phyloP scores from a whole-genome alignment of 2,329 filamentous ascomycete species.

The Alternaria sp. region DNA sequence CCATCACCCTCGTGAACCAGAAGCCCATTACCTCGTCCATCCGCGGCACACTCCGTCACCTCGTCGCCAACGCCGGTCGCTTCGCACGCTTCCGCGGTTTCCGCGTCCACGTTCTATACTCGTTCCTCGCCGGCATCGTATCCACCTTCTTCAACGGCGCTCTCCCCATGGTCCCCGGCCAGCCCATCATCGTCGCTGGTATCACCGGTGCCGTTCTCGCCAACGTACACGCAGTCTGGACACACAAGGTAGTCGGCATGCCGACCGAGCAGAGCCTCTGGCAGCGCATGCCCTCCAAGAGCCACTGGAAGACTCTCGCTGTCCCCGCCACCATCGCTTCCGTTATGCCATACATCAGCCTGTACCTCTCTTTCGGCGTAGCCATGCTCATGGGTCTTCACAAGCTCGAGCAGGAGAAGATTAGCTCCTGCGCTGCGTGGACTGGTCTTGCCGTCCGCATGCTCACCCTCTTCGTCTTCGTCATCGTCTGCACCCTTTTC shows the following conservation, averaged over 20 bases:
- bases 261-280: conserved; percentile 66
- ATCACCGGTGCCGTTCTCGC: conserved; percentile 67
- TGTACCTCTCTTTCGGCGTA: conserved; percentile 57
- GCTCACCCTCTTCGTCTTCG: conserved; percentile 46
- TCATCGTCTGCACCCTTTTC: conserved; percentile 63
- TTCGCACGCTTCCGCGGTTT: conserved; percentile 74
- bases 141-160: conserved; percentile 54
- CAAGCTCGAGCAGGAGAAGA: conserved; percentile 40
- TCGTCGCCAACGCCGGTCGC: conserved; percentile 69
- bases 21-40: conserved; percentile 68
- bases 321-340: conserved; percentile 70
- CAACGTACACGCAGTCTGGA: conserved; percentile 78
- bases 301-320: conserved; percentile 71
- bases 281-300: conserved; percentile 71
- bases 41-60: conserved; percentile 63
- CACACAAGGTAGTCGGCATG: conserved; percentile 81
- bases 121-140: conserved; percentile 44
- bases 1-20: conserved; percentile 54
- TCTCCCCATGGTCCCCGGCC: conserved; percentile 51
- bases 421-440: conserved; percentile 43
- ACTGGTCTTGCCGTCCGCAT: conserved; percentile 51
- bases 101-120: conserved; percentile 52
- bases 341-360: conserved; percentile 62
- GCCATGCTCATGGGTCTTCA: conserved; percentile 46
- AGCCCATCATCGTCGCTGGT: conserved; percentile 61